Conservation (phyloP, 306 rosid species). For the Quercus robur region DNA sequence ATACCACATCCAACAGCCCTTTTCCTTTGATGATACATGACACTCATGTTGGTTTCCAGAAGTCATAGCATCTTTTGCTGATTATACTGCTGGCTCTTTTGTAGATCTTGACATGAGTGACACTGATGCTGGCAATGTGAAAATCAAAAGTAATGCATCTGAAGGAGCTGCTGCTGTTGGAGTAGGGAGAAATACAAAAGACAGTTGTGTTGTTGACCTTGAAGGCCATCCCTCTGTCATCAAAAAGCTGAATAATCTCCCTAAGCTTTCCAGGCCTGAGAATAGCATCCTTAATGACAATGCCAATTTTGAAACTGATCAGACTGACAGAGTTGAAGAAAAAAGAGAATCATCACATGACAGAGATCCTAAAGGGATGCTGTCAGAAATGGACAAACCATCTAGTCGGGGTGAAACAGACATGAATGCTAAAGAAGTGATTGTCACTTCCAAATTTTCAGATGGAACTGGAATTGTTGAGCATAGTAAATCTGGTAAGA, state of each 20-base stretch:
- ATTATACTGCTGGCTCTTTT: conserved; percentile 9
- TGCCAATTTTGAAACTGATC: conserved; percentile 22
- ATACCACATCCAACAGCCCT: not conserved
- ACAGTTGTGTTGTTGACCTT: conserved; percentile 11
- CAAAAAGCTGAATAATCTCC: conserved; percentile 21
- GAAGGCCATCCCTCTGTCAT: conserved; percentile 21
- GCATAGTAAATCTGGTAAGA: conserved; percentile 30
- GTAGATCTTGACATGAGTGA: conserved; percentile 32
- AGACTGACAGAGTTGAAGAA: conserved; percentile 27
- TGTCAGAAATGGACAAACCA: conserved; percentile 25
- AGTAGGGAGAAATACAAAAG: conserved; percentile 18
- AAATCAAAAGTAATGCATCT: conserved; percentile 24
- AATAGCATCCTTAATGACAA: conserved; percentile 23
- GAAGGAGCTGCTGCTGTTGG: conserved; percentile 29
- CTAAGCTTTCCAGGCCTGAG: conserved; percentile 6
- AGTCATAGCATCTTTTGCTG: conserved; percentile 5
- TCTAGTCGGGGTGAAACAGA: conserved; percentile 24
- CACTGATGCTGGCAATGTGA: conserved; percentile 27
- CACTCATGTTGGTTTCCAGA: not conserved
- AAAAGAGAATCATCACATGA: conserved; percentile 31
- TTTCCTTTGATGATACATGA: not conserved
- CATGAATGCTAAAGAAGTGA: conserved; percentile 21
- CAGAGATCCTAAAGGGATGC: conserved; percentile 28
- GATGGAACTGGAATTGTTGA: conserved; percentile 25
- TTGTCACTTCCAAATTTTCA: conserved; percentile 26